A percentile compares a stretch with the other conserved stretches of the same genome.
These are phyloP conservation scores for Fonsecaea monophora DNA, from an alignment of 2,329 filamentous ascomycete genomes.

Conservation along the genomic window DNA sequence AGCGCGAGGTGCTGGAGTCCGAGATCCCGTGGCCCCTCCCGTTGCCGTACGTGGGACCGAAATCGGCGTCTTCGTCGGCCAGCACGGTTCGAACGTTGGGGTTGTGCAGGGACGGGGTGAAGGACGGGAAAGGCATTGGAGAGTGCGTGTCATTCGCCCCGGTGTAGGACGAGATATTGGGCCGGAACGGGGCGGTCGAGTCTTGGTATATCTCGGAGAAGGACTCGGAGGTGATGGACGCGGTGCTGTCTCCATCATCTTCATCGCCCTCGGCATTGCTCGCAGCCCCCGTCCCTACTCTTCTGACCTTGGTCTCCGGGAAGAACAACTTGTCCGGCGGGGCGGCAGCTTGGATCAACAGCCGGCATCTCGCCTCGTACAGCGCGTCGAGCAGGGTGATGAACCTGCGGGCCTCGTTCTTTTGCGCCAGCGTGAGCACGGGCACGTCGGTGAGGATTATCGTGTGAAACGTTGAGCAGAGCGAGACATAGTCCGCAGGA, in stretches of 20 bases:
- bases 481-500: conserved; percentile 81
- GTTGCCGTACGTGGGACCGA: conserved; percentile 44
- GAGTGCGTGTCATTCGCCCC: conserved; percentile 41
- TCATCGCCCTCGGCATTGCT: neutral
- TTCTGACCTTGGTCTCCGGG: conserved; percentile 58
- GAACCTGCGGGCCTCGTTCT: conserved; percentile 80
- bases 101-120: conserved; percentile 26
- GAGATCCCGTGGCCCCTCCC: conserved; percentile 39
- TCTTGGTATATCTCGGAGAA: conserved; percentile 80
- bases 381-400: conserved; percentile 81
- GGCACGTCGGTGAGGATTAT: conserved; percentile 76
- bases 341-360: conserved; percentile 70
- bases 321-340: conserved; percentile 80
- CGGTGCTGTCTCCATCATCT: conserved; percentile 40
- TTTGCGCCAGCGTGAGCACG: conserved; percentile 69
- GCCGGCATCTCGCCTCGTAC: conserved; percentile 81
- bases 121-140: conserved; percentile 15
- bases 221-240: conserved; percentile 69
- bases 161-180: conserved; percentile 73
- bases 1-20: conserved; percentile 32
- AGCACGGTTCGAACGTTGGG: conserved; percentile 42
- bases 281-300: neutral
- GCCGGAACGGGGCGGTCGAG: conserved; percentile 75
- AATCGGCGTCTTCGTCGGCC: conserved; percentile 45
- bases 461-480: conserved; percentile 80